These are phyloP conservation scores for Cunninghamia lanceolata DNA, from an alignment of 75 land plant genomes.

Conservation along the genomic window DNA sequence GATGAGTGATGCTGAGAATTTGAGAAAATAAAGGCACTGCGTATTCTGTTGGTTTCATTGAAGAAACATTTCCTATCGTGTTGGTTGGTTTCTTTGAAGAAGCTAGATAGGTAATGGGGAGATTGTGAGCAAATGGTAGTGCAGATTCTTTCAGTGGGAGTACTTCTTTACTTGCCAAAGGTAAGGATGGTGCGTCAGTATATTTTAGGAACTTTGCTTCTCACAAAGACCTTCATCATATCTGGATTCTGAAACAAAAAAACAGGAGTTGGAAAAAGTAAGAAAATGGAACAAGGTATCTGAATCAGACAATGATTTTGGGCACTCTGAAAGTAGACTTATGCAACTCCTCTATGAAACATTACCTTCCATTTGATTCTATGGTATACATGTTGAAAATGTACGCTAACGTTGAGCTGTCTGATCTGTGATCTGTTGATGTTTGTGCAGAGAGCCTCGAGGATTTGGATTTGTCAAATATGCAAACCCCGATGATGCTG, in stretches of 20 bases:
- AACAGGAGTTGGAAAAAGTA: background rate
- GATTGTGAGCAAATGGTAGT: background rate
- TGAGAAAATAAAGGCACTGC: background rate
- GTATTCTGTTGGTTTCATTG: background rate
- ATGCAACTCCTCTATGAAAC: background rate
- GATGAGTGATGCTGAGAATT: background rate
- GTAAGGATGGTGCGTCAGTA: background rate
- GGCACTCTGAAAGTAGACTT: background rate
- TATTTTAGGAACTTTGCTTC: background rate
- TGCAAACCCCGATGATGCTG: conserved; percentile 69
- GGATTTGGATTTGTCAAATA: conserved; percentile 92
- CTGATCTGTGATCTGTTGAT: background rate
- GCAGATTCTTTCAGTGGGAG: background rate
- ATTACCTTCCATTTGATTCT: background rate
- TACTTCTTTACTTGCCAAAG: background rate
- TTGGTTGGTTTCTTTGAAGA: background rate
- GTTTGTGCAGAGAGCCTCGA: conserved; percentile 61
- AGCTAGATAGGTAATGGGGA: background rate
- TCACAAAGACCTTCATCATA: background rate
- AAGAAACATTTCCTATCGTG: background rate
- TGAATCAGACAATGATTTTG: background rate
- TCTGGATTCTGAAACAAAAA: conserved; percentile 1
- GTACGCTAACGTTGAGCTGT: background rate
- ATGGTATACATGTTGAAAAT: background rate
- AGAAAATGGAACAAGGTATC: background rate